phyloP scores from a whole-genome alignment of 2,329 filamentous ascomycete genomes.

The Sporothrix inflata region DNA sequence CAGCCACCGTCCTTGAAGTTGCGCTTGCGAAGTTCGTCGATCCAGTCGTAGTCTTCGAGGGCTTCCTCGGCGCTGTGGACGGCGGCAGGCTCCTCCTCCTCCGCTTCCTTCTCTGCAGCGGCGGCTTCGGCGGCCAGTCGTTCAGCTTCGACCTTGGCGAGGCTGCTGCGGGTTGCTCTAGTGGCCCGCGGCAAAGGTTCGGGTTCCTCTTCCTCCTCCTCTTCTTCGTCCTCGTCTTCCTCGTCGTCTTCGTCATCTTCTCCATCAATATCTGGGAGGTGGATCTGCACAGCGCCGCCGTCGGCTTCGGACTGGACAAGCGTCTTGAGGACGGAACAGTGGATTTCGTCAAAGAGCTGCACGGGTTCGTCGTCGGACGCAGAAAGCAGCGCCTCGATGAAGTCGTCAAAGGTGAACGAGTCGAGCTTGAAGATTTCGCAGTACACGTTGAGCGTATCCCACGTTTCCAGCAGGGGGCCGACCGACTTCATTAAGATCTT shows the following conservation, averaged over 20 bases:
- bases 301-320: conserved; percentile 76
- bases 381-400: conserved; percentile 82
- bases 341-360: conserved; percentile 85
- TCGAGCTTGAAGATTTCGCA: conserved; percentile 92
- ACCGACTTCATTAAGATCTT: conserved; percentile 81
- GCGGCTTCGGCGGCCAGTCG: conserved; percentile 64
- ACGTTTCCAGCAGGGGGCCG: conserved; percentile 84
- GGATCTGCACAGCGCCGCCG: conserved; percentile 77
- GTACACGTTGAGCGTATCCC: conserved; percentile 98
- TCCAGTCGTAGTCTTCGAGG: conserved; percentile 76
- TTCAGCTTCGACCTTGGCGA: conserved; percentile 79
- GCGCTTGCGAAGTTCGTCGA: conserved; percentile 78
- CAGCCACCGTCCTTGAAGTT: conserved; percentile 89
- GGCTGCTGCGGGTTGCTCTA: conserved; percentile 81
- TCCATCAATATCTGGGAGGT: conserved; percentile 73
- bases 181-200: conserved; percentile 70
- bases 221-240: conserved; percentile 61
- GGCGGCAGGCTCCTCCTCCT: conserved; percentile 52
- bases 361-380: conserved; percentile 74
- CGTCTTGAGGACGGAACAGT: conserved; percentile 87
- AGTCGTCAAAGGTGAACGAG: conserved; percentile 98
- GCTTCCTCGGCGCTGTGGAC: conserved; percentile 76
- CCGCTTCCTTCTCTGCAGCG: conserved; percentile 55
- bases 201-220: conserved; percentile 59
- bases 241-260: conserved; percentile 70